Conservation (phyloP, 78 protist species). For the Bigelowiella natans region DNA sequence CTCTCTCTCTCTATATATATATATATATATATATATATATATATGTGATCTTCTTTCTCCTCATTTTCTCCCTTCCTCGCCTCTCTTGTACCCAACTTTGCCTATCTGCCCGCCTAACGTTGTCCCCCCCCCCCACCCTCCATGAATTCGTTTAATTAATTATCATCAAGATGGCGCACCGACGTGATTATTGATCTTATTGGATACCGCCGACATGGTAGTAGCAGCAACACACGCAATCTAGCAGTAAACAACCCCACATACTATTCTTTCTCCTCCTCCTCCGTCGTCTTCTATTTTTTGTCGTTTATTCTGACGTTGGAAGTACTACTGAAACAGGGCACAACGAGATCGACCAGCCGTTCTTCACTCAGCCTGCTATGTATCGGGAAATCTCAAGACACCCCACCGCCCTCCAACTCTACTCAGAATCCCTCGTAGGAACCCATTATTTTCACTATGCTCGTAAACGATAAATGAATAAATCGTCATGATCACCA, state of each 20-base stretch:
- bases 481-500: too few species aligned
- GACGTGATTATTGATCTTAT: not conserved
- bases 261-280: slow-evolving; percentile 57
- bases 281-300: not conserved
- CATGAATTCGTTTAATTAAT: too few species aligned
- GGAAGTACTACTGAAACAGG: too few species aligned
- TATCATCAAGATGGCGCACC: not conserved
- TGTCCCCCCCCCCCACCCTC: too few species aligned
- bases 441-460: too few species aligned
- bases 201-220: not conserved
- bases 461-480: too few species aligned
- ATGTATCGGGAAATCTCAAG: slow-evolving; percentile 44
- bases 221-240: not conserved
- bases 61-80: too few species aligned
- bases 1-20: not conserved
- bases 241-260: slow-evolving; percentile 47
- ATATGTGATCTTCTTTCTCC: not conserved
- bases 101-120: too few species aligned
- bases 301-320: not conserved
- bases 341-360: slow-evolving; percentile 90
- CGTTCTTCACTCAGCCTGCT: slow-evolving; percentile 88
- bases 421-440: too few species aligned
- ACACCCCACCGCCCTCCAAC: slow-evolving; percentile 43
- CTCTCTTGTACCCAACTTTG: too few species aligned
- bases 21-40: not conserved